phyloP scores from a whole-genome alignment of 441 rosid genomes.

The Capsella rubella region DNA sequence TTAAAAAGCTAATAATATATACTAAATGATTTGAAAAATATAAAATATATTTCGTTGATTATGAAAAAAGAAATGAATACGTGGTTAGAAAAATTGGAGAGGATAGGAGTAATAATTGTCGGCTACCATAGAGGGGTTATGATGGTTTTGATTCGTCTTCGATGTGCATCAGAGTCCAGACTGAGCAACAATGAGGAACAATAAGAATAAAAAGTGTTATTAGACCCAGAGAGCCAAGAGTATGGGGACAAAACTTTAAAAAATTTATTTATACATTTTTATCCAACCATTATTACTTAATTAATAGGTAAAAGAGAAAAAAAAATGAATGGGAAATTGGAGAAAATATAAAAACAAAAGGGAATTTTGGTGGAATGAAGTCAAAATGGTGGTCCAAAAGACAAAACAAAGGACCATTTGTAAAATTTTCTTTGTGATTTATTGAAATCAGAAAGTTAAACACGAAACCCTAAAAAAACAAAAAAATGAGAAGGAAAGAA shows the following conservation, averaged over 20 bases:
- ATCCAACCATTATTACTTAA: neutral
- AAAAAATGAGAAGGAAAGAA: constrained; percentile 31
- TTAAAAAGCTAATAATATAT: no score
- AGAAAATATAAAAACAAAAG: constrained; percentile 1
- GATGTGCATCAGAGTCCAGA: neutral
- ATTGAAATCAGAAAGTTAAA: constrained; percentile 37
- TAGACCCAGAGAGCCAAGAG: neutral
- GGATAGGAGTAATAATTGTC: constrained; percentile 20
- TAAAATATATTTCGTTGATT: no score
- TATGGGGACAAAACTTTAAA: neutral
- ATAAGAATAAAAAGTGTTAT: constrained; percentile 5
- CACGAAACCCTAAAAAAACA: constrained; percentile 33
- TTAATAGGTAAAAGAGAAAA: neutral
- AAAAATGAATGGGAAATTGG: constrained; percentile 26
- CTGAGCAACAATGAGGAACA: neutral
- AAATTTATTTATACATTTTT: no score
- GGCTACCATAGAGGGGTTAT: constrained; percentile 29
- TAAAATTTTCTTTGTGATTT: constrained; percentile 48
- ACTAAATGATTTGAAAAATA: no score
- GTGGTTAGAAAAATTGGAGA: constrained; percentile 9
- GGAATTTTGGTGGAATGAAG: constrained; percentile 30
- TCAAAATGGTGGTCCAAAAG: constrained; percentile 47
- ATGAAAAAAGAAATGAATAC: neutral
- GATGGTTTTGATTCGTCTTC: constrained; percentile 27
- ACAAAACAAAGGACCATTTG: constrained; percentile 50